Conservation (phyloP, 441 rosid genomes). For the Cnidoscolus chayamansa region DNA sequence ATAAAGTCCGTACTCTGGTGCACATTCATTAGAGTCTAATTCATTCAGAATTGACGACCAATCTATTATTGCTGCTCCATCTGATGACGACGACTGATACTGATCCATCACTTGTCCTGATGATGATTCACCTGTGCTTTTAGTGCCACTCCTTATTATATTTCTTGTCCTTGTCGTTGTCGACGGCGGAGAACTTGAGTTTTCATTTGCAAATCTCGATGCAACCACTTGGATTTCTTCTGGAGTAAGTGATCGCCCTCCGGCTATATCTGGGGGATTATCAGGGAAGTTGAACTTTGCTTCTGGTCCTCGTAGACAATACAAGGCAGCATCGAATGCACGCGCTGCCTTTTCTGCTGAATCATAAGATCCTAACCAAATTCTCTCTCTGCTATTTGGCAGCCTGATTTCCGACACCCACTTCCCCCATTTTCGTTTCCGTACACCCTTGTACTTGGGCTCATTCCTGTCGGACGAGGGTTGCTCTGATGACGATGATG, state of each 20-base stretch:
- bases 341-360: slow-evolving; percentile 78
- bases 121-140: not conserved
- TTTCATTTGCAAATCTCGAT: slow-evolving; percentile 43
- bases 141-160: not conserved
- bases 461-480: slow-evolving; percentile 6
- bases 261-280: slow-evolving; percentile 44
- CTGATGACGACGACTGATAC: slow-evolving; percentile 10
- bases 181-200: not conserved
- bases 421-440: slow-evolving; percentile 90
- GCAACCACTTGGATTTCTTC: slow-evolving; percentile 62
- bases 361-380: slow-evolving; percentile 83
- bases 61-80: slow-evolving; percentile 24
- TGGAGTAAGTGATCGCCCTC: slow-evolving; percentile 40
- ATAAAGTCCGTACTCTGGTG: slow-evolving; percentile 17
- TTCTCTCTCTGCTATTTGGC: slow-evolving; percentile 80
- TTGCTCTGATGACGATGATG: not conserved
- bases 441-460: slow-evolving; percentile 68
- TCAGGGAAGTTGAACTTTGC: slow-evolving; percentile 72
- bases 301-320: slow-evolving; percentile 56
- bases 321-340: slow-evolving; percentile 85
- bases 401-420: slow-evolving; percentile 93
- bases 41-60: slow-evolving; percentile 37
- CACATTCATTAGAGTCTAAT: slow-evolving; percentile 17
- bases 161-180: not conserved
- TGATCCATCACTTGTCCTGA: not conserved